These are phyloP conservation scores for Cladophialophora psammophila DNA, from an alignment of 2,329 filamentous ascomycete species.

Conservation along the genomic window DNA sequence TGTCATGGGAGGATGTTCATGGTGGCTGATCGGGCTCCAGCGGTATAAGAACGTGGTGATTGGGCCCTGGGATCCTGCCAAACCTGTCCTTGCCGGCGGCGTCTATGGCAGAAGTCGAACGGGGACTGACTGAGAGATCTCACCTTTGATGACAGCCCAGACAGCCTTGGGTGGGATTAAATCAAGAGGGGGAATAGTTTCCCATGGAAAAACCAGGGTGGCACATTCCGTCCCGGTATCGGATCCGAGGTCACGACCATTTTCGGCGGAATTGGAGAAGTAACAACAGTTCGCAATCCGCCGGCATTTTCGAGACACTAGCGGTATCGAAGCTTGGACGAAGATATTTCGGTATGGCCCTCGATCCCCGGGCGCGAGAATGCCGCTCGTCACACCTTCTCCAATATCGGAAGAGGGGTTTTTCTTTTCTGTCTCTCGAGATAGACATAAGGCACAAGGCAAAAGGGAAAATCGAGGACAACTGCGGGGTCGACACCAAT, in stretches of 20 bases:
- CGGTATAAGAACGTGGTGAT: constrained; percentile 99
- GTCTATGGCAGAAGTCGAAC: constrained; percentile 37
- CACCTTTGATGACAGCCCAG: not conserved
- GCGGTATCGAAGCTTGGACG: not conserved
- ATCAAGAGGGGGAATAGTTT: not conserved
- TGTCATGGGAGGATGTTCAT: constrained; percentile 91
- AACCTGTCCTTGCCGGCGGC: constrained; percentile 63
- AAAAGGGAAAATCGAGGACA: not conserved
- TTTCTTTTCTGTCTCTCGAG: not conserved
- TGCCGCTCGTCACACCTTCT: constrained; percentile 6
- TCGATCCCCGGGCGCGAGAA: not conserved
- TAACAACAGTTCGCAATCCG: not conserved
- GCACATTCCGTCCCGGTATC: constrained; percentile 24
- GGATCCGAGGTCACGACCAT: not conserved
- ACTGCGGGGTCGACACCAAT: constrained; percentile 20
- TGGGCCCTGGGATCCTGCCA: constrained; percentile 95
- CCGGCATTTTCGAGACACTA: not conserved
- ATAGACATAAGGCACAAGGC: not conserved
- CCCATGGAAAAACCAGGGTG: not conserved
- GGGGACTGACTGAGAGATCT: constrained; percentile 29
- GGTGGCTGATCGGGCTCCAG: constrained; percentile 96
- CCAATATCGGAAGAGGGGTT: constrained; percentile 15
- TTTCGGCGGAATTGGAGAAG: not conserved
- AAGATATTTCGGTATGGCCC: not conserved
- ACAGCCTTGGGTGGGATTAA: not conserved